Percentiles rank a stretch among this genome's conserved stretches.
Evolutionary conservation across 768 basidiomycete genomes (phyloP).

Genomic region (Boletus sp.): DNA sequence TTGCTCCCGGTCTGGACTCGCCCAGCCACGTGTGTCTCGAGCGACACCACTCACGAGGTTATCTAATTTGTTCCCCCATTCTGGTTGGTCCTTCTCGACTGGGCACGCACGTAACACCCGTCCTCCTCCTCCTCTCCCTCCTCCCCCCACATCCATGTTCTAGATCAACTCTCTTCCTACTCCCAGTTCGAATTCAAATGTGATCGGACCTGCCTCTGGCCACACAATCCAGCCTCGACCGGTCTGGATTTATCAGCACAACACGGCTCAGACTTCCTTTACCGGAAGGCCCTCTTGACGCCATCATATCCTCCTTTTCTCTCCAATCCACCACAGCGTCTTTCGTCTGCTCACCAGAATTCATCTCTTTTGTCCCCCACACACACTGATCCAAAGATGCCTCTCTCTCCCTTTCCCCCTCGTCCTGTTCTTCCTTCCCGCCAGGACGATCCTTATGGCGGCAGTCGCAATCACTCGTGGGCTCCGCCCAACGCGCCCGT

Average conservation of each 20-base stretch:
- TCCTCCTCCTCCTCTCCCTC: neutral
- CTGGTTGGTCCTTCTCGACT: neutral
- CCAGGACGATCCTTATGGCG: conserved; percentile 5
- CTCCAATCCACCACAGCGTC: conserved; percentile 1
- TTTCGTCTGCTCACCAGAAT: neutral
- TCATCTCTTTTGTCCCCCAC: neutral
- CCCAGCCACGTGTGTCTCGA: neutral
- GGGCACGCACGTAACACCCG: conserved; percentile 17
- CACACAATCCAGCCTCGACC: conserved; percentile 12
- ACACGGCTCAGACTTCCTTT: neutral
- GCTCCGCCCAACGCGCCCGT: neutral
- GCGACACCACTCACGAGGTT: neutral
- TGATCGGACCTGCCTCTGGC: neutral
- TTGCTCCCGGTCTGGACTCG: neutral
- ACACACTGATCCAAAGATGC: conserved; percentile 6
- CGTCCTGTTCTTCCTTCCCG: conserved; percentile 7
- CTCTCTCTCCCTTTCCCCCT: conserved; percentile 20
- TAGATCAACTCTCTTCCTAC: neutral
- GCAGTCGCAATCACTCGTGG: neutral
- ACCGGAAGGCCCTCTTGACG: neutral
- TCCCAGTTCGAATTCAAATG: conserved; percentile 23
- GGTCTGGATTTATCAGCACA: conserved; percentile 19
- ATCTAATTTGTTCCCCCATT: conserved; percentile 1
- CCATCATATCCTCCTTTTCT: neutral
- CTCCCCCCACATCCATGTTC: neutral